A percentile compares a stretch with the other conserved stretches of the same genome.
phyloP scores from a whole-genome alignment of 2,329 filamentous ascomycete species.

The Cytospora schulzeri region DNA sequence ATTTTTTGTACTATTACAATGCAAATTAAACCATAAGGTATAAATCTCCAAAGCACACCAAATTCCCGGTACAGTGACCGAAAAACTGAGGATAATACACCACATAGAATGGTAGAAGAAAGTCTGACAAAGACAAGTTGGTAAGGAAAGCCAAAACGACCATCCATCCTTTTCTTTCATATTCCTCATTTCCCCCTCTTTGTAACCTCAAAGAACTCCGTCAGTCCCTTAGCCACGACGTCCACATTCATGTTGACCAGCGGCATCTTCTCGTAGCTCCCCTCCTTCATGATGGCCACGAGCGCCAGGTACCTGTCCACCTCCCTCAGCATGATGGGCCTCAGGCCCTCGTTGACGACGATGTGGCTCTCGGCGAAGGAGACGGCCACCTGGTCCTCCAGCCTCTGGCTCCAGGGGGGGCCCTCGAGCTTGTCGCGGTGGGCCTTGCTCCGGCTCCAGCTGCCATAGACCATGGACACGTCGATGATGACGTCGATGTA shows the following conservation, averaged over 20 bases:
- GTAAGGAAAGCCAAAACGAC: neutral
- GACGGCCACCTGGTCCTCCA: constrained; percentile 68
- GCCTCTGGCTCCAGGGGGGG: constrained; percentile 60
- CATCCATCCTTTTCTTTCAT: neutral
- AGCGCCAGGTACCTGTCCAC: constrained; percentile 76
- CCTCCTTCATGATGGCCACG: constrained; percentile 85
- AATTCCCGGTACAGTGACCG: neutral
- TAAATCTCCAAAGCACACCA: neutral
- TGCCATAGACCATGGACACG: constrained; percentile 90
- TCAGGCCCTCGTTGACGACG: constrained; percentile 64
- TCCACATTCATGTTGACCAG: constrained; percentile 87
- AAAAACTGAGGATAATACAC: neutral
- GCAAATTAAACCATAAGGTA: neutral
- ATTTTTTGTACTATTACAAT: neutral
- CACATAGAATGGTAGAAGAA: neutral
- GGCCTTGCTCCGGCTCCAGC: constrained; percentile 62
- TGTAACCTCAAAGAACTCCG: constrained; percentile 76
- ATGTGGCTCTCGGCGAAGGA: constrained; percentile 69
- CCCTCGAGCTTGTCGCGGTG: constrained; percentile 60
- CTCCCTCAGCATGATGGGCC: constrained; percentile 69
- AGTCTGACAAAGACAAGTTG: neutral
- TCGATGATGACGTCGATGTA: constrained; percentile 99
- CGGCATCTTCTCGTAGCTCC: constrained; percentile 78
- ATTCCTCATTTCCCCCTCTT: constrained; percentile 51
- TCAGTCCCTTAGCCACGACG: constrained; percentile 76